Conservation (phyloP, 208 protist genomes). For the Balamuthia mandrillaris region DNA sequence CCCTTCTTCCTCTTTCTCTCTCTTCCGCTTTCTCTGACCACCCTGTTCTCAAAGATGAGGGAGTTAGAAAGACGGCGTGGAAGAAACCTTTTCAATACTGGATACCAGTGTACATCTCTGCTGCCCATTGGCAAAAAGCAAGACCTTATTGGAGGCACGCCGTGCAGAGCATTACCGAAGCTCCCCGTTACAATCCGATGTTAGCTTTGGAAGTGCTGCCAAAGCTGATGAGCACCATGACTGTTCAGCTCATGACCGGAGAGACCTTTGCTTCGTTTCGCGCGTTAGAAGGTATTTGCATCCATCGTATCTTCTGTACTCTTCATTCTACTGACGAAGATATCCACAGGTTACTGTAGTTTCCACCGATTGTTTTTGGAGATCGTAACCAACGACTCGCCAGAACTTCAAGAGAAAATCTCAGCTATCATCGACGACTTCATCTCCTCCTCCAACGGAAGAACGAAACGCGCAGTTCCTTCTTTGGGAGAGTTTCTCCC, state of each 20-base stretch:
- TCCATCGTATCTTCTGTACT: background rate
- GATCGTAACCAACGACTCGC: background rate
- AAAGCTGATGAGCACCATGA: conserved; percentile 20
- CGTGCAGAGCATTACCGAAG: background rate
- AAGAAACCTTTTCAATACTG: conserved; percentile 1
- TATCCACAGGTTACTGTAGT: background rate
- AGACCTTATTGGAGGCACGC: background rate
- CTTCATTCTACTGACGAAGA: background rate
- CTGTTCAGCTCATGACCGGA: background rate
- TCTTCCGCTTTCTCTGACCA: no score
- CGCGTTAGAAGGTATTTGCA: background rate
- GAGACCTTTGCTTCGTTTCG: background rate
- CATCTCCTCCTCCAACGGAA: background rate
- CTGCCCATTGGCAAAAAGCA: background rate
- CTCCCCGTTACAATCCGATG: background rate
- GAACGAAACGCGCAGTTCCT: no score
- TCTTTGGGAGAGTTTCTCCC: conserved; percentile 9
- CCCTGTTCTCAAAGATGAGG: background rate
- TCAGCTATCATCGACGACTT: background rate
- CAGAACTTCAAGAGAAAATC: background rate
- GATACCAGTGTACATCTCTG: background rate
- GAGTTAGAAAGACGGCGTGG: background rate
- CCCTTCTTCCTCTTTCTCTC: no score
- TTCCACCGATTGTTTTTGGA: conserved; percentile 4
- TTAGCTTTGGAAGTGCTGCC: background rate